Evolutionary conservation across 2,329 filamentous ascomycete species (phyloP).

Genomic region (Penicillium sp.): DNA sequence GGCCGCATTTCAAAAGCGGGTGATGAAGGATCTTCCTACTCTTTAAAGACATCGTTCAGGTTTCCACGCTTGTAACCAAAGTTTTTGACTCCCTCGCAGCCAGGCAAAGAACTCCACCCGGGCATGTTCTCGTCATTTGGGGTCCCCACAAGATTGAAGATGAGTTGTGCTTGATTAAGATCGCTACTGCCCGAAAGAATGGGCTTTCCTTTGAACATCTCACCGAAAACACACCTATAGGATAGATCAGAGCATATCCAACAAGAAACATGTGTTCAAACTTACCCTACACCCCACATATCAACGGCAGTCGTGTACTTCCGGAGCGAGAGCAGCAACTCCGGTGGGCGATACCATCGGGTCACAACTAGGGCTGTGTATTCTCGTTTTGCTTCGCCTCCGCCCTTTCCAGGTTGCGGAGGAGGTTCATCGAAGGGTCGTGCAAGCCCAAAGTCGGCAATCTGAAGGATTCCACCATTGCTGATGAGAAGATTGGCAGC

Average conservation of each 20-base stretch:
- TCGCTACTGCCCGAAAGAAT: slow-evolving; percentile 91
- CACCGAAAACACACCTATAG: slow-evolving; percentile 87
- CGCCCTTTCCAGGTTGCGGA: slow-evolving; percentile 73
- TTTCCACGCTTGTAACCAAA: slow-evolving; percentile 65
- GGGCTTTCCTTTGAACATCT: slow-evolving; percentile 93
- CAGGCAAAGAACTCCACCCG: slow-evolving; percentile 79
- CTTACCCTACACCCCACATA: slow-evolving; percentile 94
- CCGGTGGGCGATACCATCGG: slow-evolving; percentile 93
- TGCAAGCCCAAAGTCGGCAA: slow-evolving; percentile 94
- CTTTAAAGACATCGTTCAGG: slow-evolving; percentile 71
- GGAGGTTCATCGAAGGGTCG: slow-evolving; percentile 86
- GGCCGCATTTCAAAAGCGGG: not conserved
- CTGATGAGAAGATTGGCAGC: slow-evolving; percentile 96
- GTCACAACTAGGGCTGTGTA: slow-evolving; percentile 98
- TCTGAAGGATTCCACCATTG: slow-evolving; percentile 89
- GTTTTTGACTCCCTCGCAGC: slow-evolving; percentile 70
- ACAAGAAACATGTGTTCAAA: slow-evolving; percentile 8
- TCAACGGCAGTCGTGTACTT: slow-evolving; percentile 97
- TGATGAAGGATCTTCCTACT: slow-evolving; percentile 50
- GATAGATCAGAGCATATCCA: slow-evolving; percentile 23
- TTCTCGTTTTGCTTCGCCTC: slow-evolving; percentile 81
- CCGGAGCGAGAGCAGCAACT: slow-evolving; percentile 83
- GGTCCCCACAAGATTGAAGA: slow-evolving; percentile 88
- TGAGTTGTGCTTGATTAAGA: slow-evolving; percentile 83
- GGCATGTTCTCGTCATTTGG: slow-evolving; percentile 93